Base-by-base conservation (phyloP, 163 green algal genomes). In the Trebouxiophyceae sp. region DNA sequence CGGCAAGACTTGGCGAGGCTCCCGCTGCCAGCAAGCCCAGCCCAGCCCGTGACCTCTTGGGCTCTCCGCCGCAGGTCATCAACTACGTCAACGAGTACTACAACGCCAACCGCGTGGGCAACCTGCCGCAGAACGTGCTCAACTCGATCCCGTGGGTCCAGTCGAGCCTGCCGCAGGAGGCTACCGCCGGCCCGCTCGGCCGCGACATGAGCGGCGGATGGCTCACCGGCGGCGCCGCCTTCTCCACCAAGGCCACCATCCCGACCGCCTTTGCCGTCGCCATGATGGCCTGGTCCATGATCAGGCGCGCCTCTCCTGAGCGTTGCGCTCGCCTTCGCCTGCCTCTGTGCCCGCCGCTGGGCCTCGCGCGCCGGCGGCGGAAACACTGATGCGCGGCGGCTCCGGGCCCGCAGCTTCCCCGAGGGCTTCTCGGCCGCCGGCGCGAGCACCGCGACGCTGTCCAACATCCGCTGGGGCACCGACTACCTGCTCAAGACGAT, bases 181-280 rank as follows among this genome's bases (percentile, higher is more conserved):
- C 39, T 50, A 50, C 39, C 12, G 23, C 57, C 1, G 70, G 68
- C 3, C 58, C 61, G 23, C 20, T 30, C 8, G 45, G 58, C 23
- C 2, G 45, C 4, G 65, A 71, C 56, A 59, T 71, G 30, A 65
- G 34, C 6, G 65, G 80, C 22, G 77, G 77, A n/a, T 87, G 46
- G 39, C 62, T 86, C 24, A 71, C 62, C 22, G 70, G 70, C n/a
- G 70, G 70, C 1, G 27, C 50, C 22, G 57, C 47, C 33, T 85
- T 88, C 66, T 87, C 86, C 69, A 75, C 92, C 20, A 89, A 95
- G 79, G 85, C 84, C 60, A 89, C 80, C 34, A 58, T 84, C 29
- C 87, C 87, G 23, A 87, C 89, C 54, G 87, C 87, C 34, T 93
- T 89, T 63, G 79, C 81, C 8, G 70, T 78, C 19, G 69, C 74